Percentiles rank a stretch among this genome's conserved stretches.
Evolutionary conservation across 2,329 filamentous ascomycete species (phyloP).

Genomic region (Colletotrichum endophyticum): DNA sequence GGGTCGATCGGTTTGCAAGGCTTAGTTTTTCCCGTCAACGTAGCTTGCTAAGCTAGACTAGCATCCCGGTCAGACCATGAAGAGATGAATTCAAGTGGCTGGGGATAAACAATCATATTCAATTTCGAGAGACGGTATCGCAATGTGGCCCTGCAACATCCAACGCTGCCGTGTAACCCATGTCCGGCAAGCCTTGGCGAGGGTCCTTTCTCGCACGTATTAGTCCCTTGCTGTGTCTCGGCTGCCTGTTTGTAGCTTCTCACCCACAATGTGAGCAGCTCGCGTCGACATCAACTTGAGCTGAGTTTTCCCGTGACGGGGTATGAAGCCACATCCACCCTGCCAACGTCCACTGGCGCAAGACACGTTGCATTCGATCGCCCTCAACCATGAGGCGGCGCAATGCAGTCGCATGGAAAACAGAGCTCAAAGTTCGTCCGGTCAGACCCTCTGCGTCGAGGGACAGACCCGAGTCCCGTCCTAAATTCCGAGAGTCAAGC

Average conservation of each 20-base stretch:
- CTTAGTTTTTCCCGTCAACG: background rate
- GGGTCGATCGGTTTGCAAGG: background rate
- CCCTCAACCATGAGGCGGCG: background rate
- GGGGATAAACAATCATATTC: background rate
- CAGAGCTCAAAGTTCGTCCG: background rate
- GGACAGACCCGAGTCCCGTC: background rate
- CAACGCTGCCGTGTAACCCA: background rate
- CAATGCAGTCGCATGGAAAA: background rate
- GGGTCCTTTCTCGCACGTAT: background rate
- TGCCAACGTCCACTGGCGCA: background rate
- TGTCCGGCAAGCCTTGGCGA: background rate
- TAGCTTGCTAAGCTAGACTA: background rate
- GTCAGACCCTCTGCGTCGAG: background rate
- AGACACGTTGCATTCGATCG: background rate
- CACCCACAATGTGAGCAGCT: background rate
- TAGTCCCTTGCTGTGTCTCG: constrained; percentile 6
- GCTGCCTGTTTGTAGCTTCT: background rate
- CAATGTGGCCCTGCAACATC: background rate
- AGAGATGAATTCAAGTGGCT: background rate
- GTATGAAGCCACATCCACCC: background rate
- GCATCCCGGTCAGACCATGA: background rate
- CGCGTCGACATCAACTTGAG: background rate
- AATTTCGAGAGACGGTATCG: background rate
- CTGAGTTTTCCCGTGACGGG: background rate
- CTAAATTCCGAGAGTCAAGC: background rate